Evolutionary conservation across 371 early-diverging fungal genomes (phyloP), one percentile per base, ranked within the genome.

Genomic region (Mortierella sp.): DNA sequence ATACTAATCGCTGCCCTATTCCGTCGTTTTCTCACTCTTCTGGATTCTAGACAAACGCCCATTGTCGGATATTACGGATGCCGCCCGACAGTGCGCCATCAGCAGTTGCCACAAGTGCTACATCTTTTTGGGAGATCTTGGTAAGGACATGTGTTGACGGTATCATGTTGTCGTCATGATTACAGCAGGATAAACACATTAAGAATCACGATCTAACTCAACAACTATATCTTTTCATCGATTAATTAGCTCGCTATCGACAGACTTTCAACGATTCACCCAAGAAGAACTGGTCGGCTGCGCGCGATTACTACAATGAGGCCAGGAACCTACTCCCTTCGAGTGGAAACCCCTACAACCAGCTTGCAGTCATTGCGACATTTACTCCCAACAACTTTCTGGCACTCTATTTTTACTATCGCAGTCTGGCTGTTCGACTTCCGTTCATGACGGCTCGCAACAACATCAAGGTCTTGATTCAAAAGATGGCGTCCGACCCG

Each of bases 321-420:
- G 93, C 94, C 3, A 77, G 90, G 63, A 82, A 80, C 13, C 73
- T 94, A n/a, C 76, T 90, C 3, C 94, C 94, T 4, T 84, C 88
- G 21, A 89, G 85, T 76, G 89, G 89, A 76, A 92, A 94, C 74
- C 93, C 94, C 0, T 91, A 90, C 84, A 94, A 93, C 77, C 94
- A 94, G 84, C 86, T 93, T 38, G 93, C 93, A 0, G 92, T 94
- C 10, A 88, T 93, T 63, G 88, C 88, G 9, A 84, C 88, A 10
- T 88, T 86, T 42, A 79, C 79, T 9, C 83, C 82, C 47, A 86
- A 90, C 79, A 83, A 90, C 58, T 89, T 90, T 77, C 70, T 81
- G 58, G 88, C 88, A 4, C 75, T 89, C 11, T 90, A 90, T 47
- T 85, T 86, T 73, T 90, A 90, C 80, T 88, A 83, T 65, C 88